A percentile compares a stretch with the other conserved stretches of the same genome.
These are phyloP conservation scores for Fomitopsis pinicola DNA, from an alignment of 1,284 basidiomycete species.

Conservation along the genomic window DNA sequence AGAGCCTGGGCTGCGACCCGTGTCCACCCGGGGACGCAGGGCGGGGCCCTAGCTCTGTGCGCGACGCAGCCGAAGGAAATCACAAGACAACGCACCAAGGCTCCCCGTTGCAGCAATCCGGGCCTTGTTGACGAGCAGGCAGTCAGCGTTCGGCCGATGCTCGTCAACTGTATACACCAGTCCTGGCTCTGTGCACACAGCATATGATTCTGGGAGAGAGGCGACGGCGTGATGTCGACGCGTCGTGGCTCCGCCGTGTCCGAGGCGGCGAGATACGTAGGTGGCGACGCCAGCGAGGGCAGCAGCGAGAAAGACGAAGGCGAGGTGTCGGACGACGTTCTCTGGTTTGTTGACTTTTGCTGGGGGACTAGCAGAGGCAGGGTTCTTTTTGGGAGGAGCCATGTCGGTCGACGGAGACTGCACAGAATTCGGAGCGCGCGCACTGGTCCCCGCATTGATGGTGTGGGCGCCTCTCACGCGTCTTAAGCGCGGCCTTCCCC, in stretches of 20 bases:
- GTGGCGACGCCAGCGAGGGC: constrained; percentile 17
- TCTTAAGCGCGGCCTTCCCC: neutral
- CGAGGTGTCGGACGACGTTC: neutral
- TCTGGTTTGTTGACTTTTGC: neutral
- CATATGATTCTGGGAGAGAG: constrained; percentile 25
- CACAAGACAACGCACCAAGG: constrained; percentile 29
- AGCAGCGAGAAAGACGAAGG: constrained; percentile 8
- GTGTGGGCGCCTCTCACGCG: neutral
- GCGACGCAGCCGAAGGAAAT: neutral
- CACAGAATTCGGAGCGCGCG: too few species aligned
- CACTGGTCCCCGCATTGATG: neutral
- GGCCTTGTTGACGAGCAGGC: constrained; percentile 59
- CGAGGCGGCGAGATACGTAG: constrained; percentile 10
- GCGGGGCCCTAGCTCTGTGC: neutral
- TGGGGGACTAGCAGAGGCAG: neutral
- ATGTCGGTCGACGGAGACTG: neutral
- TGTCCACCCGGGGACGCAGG: constrained; percentile 7
- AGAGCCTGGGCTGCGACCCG: neutral
- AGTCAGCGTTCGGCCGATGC: constrained; percentile 42
- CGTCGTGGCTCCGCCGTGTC: neutral
- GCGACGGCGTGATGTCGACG: neutral
- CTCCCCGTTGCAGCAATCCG: constrained; percentile 54
- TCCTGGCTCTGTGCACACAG: constrained; percentile 18
- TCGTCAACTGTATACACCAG: constrained; percentile 28
- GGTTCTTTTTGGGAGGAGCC: neutral